Evolutionary conservation across 352 stramenopile genomes (phyloP).

Genomic region (Pythium oligandrum): DNA sequence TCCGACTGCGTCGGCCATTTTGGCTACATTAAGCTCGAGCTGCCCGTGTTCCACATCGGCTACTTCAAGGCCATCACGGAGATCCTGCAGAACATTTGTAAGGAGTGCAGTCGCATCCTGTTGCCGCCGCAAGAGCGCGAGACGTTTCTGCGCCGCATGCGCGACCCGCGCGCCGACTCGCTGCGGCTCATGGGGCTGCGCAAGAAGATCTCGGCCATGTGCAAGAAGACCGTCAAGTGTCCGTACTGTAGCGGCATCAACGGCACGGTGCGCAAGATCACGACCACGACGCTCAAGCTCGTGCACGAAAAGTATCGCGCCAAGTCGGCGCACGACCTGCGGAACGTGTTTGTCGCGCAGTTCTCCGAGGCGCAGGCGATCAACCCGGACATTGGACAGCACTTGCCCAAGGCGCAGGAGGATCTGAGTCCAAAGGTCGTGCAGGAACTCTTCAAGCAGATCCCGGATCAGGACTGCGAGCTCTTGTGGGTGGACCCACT

Average conservation of each 20-base stretch:
- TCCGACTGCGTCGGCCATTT: conserved; percentile 98
- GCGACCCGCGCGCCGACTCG: conserved; percentile 73
- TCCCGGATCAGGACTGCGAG: conserved; percentile 97
- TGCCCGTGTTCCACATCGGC: conserved; percentile 99
- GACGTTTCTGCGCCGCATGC: conserved; percentile 85
- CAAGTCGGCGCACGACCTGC: conserved; percentile 78
- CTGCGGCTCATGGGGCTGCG: conserved; percentile 71
- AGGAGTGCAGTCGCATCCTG: conserved; percentile 94
- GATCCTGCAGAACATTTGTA: conserved; percentile 98
- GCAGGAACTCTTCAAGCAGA: conserved; percentile 93
- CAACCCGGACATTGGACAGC: conserved; percentile 81
- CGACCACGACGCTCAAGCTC: conserved; percentile 96
- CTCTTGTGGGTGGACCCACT: conserved; percentile 96
- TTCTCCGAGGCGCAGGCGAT: conserved; percentile 69
- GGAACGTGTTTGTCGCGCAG: conserved; percentile 82
- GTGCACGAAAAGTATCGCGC: conserved; percentile 97
- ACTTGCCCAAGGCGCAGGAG: conserved; percentile 88
- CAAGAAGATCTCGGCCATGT: conserved; percentile 95
- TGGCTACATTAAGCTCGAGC: conserved; percentile 96
- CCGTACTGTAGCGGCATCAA: conserved; percentile 95
- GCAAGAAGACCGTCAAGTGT: conserved; percentile 96
- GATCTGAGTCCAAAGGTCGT: conserved; percentile 90
- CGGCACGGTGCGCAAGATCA: conserved; percentile 97
- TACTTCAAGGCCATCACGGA: conserved; percentile 99
- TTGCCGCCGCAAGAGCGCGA: conserved; percentile 89